Evolutionary conservation across 2,329 filamentous ascomycete genomes (phyloP), one percentile per base, ranked within the genome.

Genomic region (Monilinia polystroma): DNA sequence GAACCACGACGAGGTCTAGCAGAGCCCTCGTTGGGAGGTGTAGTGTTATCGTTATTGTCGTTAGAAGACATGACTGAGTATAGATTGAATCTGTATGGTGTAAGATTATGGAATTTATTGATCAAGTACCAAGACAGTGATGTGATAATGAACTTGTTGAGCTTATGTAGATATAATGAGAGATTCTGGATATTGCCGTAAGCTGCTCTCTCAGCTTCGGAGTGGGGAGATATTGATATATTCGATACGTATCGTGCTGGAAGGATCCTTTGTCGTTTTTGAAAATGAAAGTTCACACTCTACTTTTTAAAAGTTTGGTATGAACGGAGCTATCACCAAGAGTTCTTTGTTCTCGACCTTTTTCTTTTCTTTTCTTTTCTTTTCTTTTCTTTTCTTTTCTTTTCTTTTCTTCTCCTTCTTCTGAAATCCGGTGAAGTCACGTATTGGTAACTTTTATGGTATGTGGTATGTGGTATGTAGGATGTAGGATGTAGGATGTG

Each of bases 1-100:
- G 82, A 84, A 56, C 79, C 77, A 64, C 81, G 81, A 68, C 82
- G 81, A 47, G 74, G 77, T 66, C 78, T 78, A 74, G 51, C 75
- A 73, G 70, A 51, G 60, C 78, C 76, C 57, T 81, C 79, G 55
- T 76, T 77, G 58, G 78, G 76, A 66, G 78, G 75, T n/a, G 75
- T 76, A 60, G 77, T 77, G 8, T 76, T 74, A 63, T 76, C 78
- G 72, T 78, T 77, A 74, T 78, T 76, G 53, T 76, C 77, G 72
- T 79, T 77, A 74, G 77, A 76, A 54, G 80, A 78, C 81, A 83
- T 83, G 68, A 63, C 77, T 69, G 66, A 43, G 62, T 20, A 35
- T 63, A n/a, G 55, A 45, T 62, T 63, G 49, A 45, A 49, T 49
- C 3, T 49, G 18, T 10, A n/a, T 2, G 14, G 64, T 55, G n/a